Conservation (phyloP, 2,329 filamentous ascomycete species). For the Beauveria pseudobassiana region DNA sequence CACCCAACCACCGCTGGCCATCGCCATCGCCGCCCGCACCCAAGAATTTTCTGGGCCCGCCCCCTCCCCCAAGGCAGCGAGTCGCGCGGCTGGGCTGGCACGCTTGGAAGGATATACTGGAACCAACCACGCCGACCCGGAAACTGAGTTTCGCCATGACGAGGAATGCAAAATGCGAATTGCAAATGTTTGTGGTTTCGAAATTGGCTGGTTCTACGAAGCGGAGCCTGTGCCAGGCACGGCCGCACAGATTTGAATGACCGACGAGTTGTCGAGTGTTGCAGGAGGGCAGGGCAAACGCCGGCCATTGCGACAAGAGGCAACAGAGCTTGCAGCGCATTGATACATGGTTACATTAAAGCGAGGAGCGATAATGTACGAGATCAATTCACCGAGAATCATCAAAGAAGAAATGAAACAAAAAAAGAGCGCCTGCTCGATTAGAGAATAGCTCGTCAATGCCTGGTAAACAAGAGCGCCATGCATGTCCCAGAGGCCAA, state of each 20-base stretch:
- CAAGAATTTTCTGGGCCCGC: neutral
- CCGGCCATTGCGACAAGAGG: neutral
- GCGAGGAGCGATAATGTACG: too few relatives aligned
- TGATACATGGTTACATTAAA: neutral
- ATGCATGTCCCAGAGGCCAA: too few relatives aligned
- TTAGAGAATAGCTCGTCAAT: too few relatives aligned
- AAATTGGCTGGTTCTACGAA: neutral
- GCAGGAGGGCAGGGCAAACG: neutral
- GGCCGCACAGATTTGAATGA: too few relatives aligned
- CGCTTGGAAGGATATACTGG: neutral
- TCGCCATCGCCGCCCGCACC: neutral
- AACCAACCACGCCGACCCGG: neutral
- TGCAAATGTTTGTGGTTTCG: too few relatives aligned
- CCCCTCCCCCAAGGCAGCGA: neutral
- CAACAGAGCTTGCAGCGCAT: neutral
- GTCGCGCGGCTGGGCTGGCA: slow-evolving; percentile 7
- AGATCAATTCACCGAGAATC: too few relatives aligned
- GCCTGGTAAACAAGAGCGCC: too few relatives aligned
- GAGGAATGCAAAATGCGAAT: neutral
- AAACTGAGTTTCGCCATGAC: slow-evolving; percentile 2
- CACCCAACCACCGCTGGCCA: slow-evolving; percentile 2
- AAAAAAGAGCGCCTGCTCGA: too few relatives aligned
- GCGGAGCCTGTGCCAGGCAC: too few relatives aligned
- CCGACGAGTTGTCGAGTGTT: too few relatives aligned
- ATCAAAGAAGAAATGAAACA: too few relatives aligned